A percentile compares a stretch with the other conserved stretches of the same genome.
phyloP scores from a whole-genome alignment of 148 eudicot genomes.

The Selenicereus undatus region DNA sequence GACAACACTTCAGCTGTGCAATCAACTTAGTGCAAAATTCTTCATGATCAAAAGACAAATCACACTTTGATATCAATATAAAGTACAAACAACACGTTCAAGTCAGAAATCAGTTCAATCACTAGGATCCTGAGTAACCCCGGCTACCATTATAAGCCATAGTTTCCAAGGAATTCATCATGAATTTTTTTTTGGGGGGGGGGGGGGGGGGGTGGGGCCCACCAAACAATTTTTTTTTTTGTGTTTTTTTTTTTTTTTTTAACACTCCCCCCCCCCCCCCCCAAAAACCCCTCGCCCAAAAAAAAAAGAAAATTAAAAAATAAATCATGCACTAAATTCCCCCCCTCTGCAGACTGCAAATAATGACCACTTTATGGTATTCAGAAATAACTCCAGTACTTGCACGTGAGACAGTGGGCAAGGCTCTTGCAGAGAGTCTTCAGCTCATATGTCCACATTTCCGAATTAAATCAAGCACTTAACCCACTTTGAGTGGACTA shows the following conservation, averaged over 20 bases:
- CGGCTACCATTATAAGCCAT: no score
- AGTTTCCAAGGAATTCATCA: background rate
- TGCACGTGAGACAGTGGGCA: background rate
- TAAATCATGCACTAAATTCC: background rate
- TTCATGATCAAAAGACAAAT: background rate
- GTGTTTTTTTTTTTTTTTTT: no score
- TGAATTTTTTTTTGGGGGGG: no score
- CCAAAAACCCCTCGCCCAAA: no score
- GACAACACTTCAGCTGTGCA: background rate
- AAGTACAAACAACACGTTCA: background rate
- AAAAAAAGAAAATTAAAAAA: no score
- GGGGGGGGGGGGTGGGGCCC: no score
- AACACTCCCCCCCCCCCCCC: no score
- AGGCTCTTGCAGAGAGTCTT: background rate
- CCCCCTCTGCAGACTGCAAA: background rate
- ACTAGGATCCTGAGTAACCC: background rate
- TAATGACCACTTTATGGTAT: background rate
- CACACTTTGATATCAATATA: conserved; percentile 7
- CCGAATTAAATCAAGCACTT: background rate
- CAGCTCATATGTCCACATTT: background rate
- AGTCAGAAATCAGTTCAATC: background rate
- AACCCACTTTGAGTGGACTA: background rate
- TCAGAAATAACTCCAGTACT: background rate
- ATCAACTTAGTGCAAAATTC: background rate
- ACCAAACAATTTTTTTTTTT: no score